A percentile compares a stretch with the other conserved stretches of the same genome.
phyloP scores from a whole-genome alignment of 139 green algal genomes.

The Nannochloris sp. region DNA sequence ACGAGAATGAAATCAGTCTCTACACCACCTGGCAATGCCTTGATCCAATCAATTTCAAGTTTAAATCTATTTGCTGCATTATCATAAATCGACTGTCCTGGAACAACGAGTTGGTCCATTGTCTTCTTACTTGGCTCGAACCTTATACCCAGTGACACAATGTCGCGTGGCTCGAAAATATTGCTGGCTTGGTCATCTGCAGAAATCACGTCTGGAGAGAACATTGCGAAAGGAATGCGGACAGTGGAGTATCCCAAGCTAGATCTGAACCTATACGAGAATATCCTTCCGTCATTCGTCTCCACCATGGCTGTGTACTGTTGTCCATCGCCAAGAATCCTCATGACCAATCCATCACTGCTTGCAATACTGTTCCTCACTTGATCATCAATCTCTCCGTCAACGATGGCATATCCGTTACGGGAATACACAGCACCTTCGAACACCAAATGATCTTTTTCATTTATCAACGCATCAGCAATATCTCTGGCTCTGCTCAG shows the following conservation, averaged over 20 bases:
- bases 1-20: conserved; percentile 93
- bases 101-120: conserved; percentile 20
- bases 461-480: conserved; percentile 24
- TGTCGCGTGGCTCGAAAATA: conserved; percentile 10
- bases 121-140: conserved; percentile 37
- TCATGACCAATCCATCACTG: conserved; percentile 73
- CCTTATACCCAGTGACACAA: conserved; percentile 37
- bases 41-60: conserved; percentile 77
- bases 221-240: conserved; percentile 75
- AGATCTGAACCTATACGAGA: conserved; percentile 55
- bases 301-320: conserved; percentile 63
- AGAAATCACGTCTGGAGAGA: conserved; percentile 48
- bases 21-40: conserved; percentile 53
- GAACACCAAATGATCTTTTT: conserved; percentile 48
- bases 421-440: conserved; percentile 45
- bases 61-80: conserved; percentile 21
- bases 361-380: conserved; percentile 17
- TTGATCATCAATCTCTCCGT: conserved; percentile 12
- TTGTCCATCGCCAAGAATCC: conserved; percentile 71
- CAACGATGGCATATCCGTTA: conserved; percentile 39
- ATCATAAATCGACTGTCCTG: conserved; percentile 24
- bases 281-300: conserved; percentile 32
- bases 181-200: not conserved
- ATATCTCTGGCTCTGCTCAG: conserved; percentile 14
- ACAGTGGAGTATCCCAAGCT: conserved; percentile 51